phyloP scores from a whole-genome alignment of 78 protist species.

The slime mould (Dictyostelium discoideum) region DNA sequence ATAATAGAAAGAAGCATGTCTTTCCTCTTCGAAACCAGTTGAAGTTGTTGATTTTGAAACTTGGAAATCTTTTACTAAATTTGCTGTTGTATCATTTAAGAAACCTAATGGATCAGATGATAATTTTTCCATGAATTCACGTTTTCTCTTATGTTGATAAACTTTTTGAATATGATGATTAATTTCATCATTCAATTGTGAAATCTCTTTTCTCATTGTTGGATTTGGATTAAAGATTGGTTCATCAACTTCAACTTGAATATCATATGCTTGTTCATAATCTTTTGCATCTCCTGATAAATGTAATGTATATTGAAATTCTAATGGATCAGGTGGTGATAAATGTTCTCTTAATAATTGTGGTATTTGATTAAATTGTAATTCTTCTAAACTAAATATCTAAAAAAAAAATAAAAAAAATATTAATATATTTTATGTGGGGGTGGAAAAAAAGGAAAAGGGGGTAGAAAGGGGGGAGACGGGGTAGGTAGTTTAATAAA shows the following conservation, averaged over 20 bases:
- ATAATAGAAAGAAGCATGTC: conserved; percentile 68
- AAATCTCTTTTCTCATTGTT: conserved; percentile 8
- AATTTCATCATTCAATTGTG: conserved; percentile 49
- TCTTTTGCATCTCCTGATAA: conserved; percentile 66
- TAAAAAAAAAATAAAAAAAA: neutral
- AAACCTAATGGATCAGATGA: conserved; percentile 39
- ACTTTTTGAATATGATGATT: conserved; percentile 37
- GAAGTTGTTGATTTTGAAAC: conserved; percentile 39
- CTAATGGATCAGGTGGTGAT: conserved; percentile 74
- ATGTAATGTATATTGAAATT: conserved; percentile 46
- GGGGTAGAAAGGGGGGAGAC: too few species aligned
- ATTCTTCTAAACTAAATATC: conserved; percentile 56
- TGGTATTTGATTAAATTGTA: conserved; percentile 79
- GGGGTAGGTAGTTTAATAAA: neutral
- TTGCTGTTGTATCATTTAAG: conserved; percentile 13
- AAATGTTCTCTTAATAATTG: conserved; percentile 75
- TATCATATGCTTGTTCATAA: conserved; percentile 71
- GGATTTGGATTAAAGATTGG: neutral
- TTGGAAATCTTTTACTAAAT: conserved; percentile 49
- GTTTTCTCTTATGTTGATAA: conserved; percentile 47
- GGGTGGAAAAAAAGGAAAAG: too few species aligned
- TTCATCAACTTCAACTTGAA: conserved; percentile 71
- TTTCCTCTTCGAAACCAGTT: conserved; percentile 76
- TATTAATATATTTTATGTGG: neutral
- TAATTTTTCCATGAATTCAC: conserved; percentile 58